Percentiles rank a stretch among this genome's conserved stretches.
These are phyloP conservation scores for Saitozyma podzolica DNA, from an alignment of 768 basidiomycete species.

Conservation along the genomic window DNA sequence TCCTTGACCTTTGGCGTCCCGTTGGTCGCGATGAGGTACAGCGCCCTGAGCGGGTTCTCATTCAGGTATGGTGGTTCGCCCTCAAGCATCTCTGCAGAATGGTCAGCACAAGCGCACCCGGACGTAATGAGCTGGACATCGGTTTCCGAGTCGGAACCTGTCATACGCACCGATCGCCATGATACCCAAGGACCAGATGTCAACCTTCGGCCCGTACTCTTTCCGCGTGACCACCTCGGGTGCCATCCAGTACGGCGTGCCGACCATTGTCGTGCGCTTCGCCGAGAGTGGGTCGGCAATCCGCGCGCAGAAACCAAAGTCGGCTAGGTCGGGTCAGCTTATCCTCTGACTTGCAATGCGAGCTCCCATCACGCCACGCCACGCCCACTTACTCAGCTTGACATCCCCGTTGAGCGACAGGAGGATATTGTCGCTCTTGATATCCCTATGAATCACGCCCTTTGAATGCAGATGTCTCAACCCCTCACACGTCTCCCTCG, in stretches of 20 bases:
- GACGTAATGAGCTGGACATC: not conserved
- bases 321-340: constrained; percentile 41
- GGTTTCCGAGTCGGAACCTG: not conserved
- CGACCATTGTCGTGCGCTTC: constrained; percentile 97
- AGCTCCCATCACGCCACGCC: not conserved
- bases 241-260: constrained; percentile 98
- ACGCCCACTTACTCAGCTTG: constrained; percentile 78
- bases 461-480: constrained; percentile 92
- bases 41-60: constrained; percentile 89
- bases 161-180: constrained; percentile 74
- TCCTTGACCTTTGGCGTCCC: constrained; percentile 96
- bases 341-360: not conserved
- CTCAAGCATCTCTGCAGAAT: constrained; percentile 78
- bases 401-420: constrained; percentile 92
- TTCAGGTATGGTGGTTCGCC: constrained; percentile 95
- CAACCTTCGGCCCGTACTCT: constrained; percentile 94
- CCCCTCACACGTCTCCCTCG: constrained; percentile 87
- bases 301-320: constrained; percentile 54
- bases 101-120: not conserved
- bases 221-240: constrained; percentile 98
- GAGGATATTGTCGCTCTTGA: constrained; percentile 97
- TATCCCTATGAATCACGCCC: constrained; percentile 97
- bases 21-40: constrained; percentile 95
- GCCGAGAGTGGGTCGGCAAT: constrained; percentile 52
- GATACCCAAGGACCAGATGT: constrained; percentile 95